A percentile compares a stretch with the other conserved stretches of the same genome.
phyloP scores from a whole-genome alignment of 768 basidiomycete genomes.

The Sporobolomyces pararoseus region DNA sequence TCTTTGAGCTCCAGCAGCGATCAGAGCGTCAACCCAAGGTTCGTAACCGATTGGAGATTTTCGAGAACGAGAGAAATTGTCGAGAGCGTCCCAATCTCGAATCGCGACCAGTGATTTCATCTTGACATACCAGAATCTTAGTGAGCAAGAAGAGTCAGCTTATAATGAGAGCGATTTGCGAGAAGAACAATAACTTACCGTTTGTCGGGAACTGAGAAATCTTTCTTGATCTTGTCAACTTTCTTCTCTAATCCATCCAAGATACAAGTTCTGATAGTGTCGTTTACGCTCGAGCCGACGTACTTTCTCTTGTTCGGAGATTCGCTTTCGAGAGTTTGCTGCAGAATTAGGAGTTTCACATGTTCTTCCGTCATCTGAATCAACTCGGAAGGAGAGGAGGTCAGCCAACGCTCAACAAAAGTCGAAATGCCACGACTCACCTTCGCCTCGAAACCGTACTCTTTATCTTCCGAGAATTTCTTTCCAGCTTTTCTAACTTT shows the following conservation, averaged over 20 bases:
- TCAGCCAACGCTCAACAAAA: too few relatives aligned
- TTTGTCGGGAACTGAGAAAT: conserved; percentile 94
- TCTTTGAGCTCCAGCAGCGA: conserved; percentile 66
- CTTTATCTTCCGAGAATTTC: conserved; percentile 92
- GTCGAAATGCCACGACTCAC: too few relatives aligned
- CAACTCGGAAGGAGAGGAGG: background rate
- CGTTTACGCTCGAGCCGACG: conserved; percentile 78
- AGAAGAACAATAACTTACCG: conserved; percentile 55
- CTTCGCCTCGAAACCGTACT: conserved; percentile 67
- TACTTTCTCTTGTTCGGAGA: conserved; percentile 64
- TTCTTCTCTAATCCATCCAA: conserved; percentile 74
- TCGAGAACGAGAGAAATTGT: conserved; percentile 77
- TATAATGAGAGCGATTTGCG: background rate
- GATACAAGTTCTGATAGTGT: conserved; percentile 74
- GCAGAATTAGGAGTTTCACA: conserved; percentile 66
- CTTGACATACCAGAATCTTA: conserved; percentile 90
- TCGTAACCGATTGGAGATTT: conserved; percentile 95
- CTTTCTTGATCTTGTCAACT: conserved; percentile 80
- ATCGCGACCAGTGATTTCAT: conserved; percentile 72
- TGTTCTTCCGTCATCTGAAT: conserved; percentile 86
- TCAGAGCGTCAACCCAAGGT: conserved; percentile 74
- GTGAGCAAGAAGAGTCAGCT: background rate
- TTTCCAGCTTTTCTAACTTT: conserved; percentile 80
- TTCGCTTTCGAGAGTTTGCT: conserved; percentile 85
- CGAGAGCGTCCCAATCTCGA: conserved; percentile 80